phyloP scores from a whole-genome alignment of 371 early-diverging fungal species.

The Mucor piriformis region DNA sequence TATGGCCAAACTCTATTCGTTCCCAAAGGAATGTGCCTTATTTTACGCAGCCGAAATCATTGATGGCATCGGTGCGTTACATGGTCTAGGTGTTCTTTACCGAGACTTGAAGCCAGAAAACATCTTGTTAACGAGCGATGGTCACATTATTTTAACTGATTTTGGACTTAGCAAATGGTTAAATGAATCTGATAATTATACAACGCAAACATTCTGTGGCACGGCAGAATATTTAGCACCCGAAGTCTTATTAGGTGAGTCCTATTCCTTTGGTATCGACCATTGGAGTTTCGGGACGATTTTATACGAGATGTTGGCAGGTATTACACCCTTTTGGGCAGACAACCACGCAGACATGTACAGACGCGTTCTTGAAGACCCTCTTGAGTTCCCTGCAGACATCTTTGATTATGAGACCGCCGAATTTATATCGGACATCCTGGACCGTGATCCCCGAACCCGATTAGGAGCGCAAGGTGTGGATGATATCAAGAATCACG shows the following conservation, averaged over 20 bases:
- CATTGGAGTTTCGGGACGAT: constrained; percentile 97
- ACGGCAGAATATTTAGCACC: constrained; percentile 94
- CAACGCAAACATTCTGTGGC: constrained; percentile 93
- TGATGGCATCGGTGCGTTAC: constrained; percentile 86
- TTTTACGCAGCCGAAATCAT: constrained; percentile 91
- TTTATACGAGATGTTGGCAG: constrained; percentile 83
- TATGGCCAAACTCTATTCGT: constrained; percentile 49
- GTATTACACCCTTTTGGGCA: constrained; percentile 80
- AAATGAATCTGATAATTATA: constrained; percentile 28
- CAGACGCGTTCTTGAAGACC: constrained; percentile 74
- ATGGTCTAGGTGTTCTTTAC: constrained; percentile 87
- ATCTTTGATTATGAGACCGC: constrained; percentile 60
- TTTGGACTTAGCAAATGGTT: constrained; percentile 87
- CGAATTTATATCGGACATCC: constrained; percentile 60
- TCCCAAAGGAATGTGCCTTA: constrained; percentile 48
- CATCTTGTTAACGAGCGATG: constrained; percentile 74
- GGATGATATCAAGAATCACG: constrained; percentile 67
- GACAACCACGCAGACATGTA: constrained; percentile 83
- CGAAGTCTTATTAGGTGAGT: constrained; percentile 80
- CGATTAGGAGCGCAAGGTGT: constrained; percentile 69
- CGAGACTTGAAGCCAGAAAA: constrained; percentile 91
- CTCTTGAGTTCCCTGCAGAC: constrained; percentile 73
- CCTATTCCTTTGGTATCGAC: constrained; percentile 90
- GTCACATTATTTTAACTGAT: constrained; percentile 91
- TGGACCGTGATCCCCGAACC: constrained; percentile 66